Percentiles rank a stretch among this genome's conserved stretches.
phyloP scores from a whole-genome alignment of 495 filamentous ascomycete genomes.

The Diplogelasinospora grovesii region DNA sequence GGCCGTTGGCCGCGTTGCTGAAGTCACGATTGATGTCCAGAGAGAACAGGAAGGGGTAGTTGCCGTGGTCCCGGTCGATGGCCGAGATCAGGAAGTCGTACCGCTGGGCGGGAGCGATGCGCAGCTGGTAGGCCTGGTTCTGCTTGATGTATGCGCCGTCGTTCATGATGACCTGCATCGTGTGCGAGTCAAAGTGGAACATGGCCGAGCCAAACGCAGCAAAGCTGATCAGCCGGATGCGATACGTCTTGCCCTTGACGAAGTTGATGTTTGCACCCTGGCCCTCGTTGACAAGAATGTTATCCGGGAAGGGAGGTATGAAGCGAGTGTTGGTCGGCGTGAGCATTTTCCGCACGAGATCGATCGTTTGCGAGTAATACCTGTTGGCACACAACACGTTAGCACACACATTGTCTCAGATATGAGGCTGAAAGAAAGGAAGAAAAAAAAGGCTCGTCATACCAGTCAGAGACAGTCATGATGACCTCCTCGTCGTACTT shows the following conservation, averaged over 20 bases:
- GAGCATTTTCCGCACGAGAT: constrained; percentile 49
- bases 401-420: neutral
- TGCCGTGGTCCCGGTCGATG: constrained; percentile 31
- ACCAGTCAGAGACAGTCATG: constrained; percentile 55
- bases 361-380: constrained; percentile 52
- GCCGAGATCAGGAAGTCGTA: constrained; percentile 51
- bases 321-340: constrained; percentile 43
- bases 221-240: constrained; percentile 68
- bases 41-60: constrained; percentile 52
- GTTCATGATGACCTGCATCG: constrained; percentile 53
- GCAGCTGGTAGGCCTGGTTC: constrained; percentile 28
- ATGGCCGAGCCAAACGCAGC: constrained; percentile 55
- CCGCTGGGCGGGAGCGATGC: constrained; percentile 56
- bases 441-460: too few relatives aligned
- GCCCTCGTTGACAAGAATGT: constrained; percentile 61
- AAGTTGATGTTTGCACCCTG: constrained; percentile 51
- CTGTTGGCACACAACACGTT: constrained; percentile 48
- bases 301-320: constrained; percentile 55
- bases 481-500: constrained; percentile 62
- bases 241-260: constrained; percentile 66
- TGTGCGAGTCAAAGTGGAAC: constrained; percentile 57
- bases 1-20: constrained; percentile 20
- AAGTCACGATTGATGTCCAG: constrained; percentile 43
- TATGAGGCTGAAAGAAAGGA: constrained; percentile 32
- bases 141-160: constrained; percentile 38